These are phyloP conservation scores for Stellera chamaejasme DNA, from an alignment of 345 rosid species.

Conservation along the genomic window DNA sequence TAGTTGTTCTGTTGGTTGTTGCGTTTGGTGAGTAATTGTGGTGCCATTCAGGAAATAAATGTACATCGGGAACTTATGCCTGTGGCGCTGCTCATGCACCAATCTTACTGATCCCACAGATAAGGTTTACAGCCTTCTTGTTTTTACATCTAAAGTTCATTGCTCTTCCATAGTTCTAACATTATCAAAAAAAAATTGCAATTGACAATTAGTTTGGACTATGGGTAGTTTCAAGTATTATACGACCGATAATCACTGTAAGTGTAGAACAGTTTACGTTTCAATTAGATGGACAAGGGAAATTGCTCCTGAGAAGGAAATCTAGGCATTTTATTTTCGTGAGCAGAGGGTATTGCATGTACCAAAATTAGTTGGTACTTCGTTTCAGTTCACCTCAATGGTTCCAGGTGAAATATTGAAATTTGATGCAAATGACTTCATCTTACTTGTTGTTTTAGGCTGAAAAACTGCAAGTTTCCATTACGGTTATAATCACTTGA, in stretches of 20 bases:
- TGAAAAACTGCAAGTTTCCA: no score
- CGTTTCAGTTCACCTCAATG: no score
- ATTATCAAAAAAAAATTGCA: not conserved
- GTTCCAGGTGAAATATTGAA: slow-evolving; percentile 2
- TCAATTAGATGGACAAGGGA: slow-evolving; percentile 13
- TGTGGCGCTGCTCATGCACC: slow-evolving; percentile 45
- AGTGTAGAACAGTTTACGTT: not conserved
- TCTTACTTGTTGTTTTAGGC: no score
- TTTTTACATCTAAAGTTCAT: slow-evolving; percentile 26
- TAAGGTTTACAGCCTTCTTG: slow-evolving; percentile 42
- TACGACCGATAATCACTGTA: not conserved
- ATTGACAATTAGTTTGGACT: slow-evolving; percentile 1
- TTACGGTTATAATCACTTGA: no score
- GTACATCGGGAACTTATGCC: slow-evolving; percentile 46
- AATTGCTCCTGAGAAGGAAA: slow-evolving; percentile 9
- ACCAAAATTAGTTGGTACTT: slow-evolving; percentile 2
- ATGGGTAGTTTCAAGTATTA: slow-evolving; percentile 1
- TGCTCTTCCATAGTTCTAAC: slow-evolving; percentile 8
- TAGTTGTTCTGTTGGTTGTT: slow-evolving; percentile 37
- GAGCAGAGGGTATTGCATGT: not conserved
- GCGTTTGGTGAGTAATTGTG: slow-evolving; percentile 58
- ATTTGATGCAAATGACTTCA: slow-evolving; percentile 6
- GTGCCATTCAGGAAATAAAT: slow-evolving; percentile 52
- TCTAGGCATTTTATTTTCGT: slow-evolving; percentile 6
- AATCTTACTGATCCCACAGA: slow-evolving; percentile 38